Base-by-base conservation (phyloP, 164 flowering plant genomes). In the Tetracentron sinense region DNA sequence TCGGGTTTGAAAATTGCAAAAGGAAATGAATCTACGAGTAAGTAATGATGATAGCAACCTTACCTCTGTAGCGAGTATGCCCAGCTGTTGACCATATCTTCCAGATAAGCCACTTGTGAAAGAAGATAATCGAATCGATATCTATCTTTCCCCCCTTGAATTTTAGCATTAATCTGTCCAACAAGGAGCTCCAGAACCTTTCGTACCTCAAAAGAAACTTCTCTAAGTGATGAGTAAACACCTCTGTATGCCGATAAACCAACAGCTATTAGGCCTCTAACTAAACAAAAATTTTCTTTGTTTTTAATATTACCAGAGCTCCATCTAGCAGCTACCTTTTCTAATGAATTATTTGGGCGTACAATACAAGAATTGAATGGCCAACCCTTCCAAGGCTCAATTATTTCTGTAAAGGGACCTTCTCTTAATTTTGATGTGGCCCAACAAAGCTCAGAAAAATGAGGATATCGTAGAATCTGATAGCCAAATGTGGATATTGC, bases 361-460 rank as follows among this genome's bases (percentile, higher is more conserved):
- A 85, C 60, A 20, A 91, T 75, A 68, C 99, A 94, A 30, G 99
- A 75, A 78, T 91, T 94, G 74, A 94, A 91, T 51, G 99, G 99
- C 99, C 99, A 94, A 63, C 88, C 88, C 68, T 85, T 94, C 97
- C 89, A 94, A 23, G 90, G 89, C 60, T 92, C 97, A 75, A 66
- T 73, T 28, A 80, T 61, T 46, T 84, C 86, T 30, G 88, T 76
- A 73, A 67, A 81, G 15, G 99, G 99, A 59, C 99, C 99, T 65
- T 86, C 96, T 75, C 83, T 94, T 60, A 94, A 69, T 69, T 94
- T 94, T 61, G 99, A 94, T 56, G 99, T 89, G 27, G 83, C 81
- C 99, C 97, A 94, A 84, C 97, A 91, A 65, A 94, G 96, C 62
- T 89, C 97, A 48, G 97, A 84, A 81, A 94, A 94, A 77, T 94